Evolutionary conservation across 2,329 filamentous ascomycete species (phyloP), one percentile per base, ranked within the genome.

Genomic region (Claviceps sp.): DNA sequence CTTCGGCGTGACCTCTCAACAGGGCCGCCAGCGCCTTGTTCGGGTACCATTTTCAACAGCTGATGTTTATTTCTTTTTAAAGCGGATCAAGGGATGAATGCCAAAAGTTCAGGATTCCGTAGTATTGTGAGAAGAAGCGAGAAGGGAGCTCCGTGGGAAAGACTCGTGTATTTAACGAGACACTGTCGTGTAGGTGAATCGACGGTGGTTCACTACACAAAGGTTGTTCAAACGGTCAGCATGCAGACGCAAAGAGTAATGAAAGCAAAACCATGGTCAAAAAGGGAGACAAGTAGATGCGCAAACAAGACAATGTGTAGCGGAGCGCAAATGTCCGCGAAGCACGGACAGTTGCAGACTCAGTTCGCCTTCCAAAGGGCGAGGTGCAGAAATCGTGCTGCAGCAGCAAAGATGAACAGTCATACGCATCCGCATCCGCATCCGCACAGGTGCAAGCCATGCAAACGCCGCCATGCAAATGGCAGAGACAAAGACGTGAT

Each of bases 21-120:
- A 34, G 64, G 64, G 50, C 72, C 67, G 50, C 71, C 71, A 53
- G 72, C 67, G 50, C 70, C 70, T 63, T 77, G 73, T 56, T 77
- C 72, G 56, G 67, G 68, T 64, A 72, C 67, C 60, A 69, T 72
- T 8, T 50, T 55, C 14, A 6, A 4, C 11, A 6, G 22, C 44
- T 22, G 16, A 1, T 45, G 37, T 22, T 24, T 26, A 2, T 30
- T 43, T 22, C 7, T 34, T 3, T 24, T 42, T 42, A 9, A 18
- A 18, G 40, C 6, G 41, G 13, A 13, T 22, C 6, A 20, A 42
- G 9, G 13, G 18, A 42, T 8, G 18, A 42, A 34, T 18, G 8
- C 41, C 18, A 22, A 9, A 9, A 20, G 13, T 20, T 42, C 30
- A 34, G 30, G 3, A 34, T 42, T 42, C n/a, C 18, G 40, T 44